Evolutionary conservation across 768 basidiomycete species (phyloP).

Genomic region (Leucogyrophana mollusca): DNA sequence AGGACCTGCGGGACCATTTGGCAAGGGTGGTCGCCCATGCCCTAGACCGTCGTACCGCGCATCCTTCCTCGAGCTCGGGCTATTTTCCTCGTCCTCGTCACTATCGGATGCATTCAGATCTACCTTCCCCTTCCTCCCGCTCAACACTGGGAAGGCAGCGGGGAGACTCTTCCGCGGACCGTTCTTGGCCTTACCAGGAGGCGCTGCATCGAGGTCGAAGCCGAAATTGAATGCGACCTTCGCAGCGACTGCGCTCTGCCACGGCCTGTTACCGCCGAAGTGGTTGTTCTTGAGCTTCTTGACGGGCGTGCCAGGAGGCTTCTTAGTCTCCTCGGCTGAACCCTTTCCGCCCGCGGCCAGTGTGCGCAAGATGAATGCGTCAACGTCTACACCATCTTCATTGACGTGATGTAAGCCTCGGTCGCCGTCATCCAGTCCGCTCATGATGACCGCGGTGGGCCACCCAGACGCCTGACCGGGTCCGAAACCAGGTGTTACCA

Average conservation of each 20-base stretch:
- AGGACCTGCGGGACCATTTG: slow-evolving; percentile 27
- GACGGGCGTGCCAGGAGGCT: slow-evolving; percentile 78
- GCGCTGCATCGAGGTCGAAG: slow-evolving; percentile 34
- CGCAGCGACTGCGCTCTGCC: slow-evolving; percentile 77
- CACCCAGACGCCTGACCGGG: slow-evolving; percentile 60
- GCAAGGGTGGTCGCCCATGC: slow-evolving; percentile 51
- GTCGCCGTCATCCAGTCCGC: slow-evolving; percentile 39
- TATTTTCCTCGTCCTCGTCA: slow-evolving; percentile 61
- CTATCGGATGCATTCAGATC: slow-evolving; percentile 48
- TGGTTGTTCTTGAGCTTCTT: slow-evolving; percentile 66
- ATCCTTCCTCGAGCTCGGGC: slow-evolving; percentile 56
- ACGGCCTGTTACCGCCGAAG: slow-evolving; percentile 59
- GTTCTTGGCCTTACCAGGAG: slow-evolving; percentile 40
- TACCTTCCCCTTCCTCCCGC: slow-evolving; percentile 28
- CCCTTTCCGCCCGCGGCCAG: slow-evolving; percentile 59
- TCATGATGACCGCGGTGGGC: slow-evolving; percentile 47
- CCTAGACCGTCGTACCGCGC: slow-evolving; percentile 64
- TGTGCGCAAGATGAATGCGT: slow-evolving; percentile 71
- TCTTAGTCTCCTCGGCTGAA: slow-evolving; percentile 46
- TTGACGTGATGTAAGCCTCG: slow-evolving; percentile 16
- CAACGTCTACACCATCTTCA: slow-evolving; percentile 45
- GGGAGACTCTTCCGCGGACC: slow-evolving; percentile 74
- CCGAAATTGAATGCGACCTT: slow-evolving; percentile 59
- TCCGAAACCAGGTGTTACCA: slow-evolving; percentile 66
- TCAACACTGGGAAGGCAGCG: slow-evolving; percentile 57